Base-by-base conservation (phyloP, 1,284 basidiomycete genomes). In the Ceratobasidium sp. region DNA sequence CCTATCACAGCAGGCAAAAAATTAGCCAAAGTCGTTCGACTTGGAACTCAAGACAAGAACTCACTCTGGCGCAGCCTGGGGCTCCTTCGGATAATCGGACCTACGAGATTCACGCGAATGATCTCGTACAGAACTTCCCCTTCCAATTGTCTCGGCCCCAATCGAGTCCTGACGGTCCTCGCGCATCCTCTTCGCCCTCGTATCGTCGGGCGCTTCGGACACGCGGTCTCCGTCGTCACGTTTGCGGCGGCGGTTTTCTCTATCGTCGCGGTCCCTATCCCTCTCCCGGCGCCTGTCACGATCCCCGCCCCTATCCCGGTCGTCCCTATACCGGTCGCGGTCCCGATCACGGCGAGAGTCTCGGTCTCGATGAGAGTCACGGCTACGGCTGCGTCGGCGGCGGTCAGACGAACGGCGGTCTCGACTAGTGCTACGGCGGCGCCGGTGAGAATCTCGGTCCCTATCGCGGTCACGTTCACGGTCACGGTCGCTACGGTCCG, bases 181-280 rank as follows among this genome's bases (percentile, higher is more conserved):
- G n/a, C 75, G 45, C 53, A 75, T 66, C 11, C 78, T 56, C 66
- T 77, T 79, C 11, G 67, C 61, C 7, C 81, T 81, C 15, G 81
- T 81, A 51, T 88, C 88, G 47, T 89, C 89, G 7, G 84, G 58
- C 20, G 45, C 65, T 26, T 74, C 68, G 51, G 76, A 77, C 42
- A 61, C 37, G n/a, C 61, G 61, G 51, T 77, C 83, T 5, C 88
- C 88, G 74, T 93, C 89, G 65, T 87, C 86, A 71, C 91, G 86
- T 82, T 90, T 91, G 77, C 91, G 87, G 49, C 90, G 86, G 74
- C 91, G 85, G 82, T 90, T 90, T 76, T 90, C 86, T 51, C 90
- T 85, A 54, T 86, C 85, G 45, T 90, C 88, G 63, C 80, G 75
- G 51, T 85, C 83, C 69, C 86, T 78, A 76, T 88, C 86, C 75